These are phyloP conservation scores for Esteya vermicola DNA, from an alignment of 2,329 filamentous ascomycete genomes.

Conservation along the genomic window DNA sequence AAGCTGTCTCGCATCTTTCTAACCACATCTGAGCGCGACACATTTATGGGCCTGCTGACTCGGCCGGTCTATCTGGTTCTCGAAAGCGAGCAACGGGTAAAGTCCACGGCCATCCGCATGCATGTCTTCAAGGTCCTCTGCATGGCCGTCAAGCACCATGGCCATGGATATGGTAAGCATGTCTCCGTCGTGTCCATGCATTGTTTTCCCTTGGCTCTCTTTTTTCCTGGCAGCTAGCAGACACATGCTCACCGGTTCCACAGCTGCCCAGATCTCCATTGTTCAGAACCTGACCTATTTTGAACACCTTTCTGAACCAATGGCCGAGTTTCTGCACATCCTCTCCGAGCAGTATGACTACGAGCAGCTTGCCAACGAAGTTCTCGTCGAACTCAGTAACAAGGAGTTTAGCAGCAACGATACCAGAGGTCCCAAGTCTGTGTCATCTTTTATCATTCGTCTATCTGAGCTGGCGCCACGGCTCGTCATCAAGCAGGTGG, in stretches of 20 bases:
- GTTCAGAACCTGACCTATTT: conserved; percentile 97
- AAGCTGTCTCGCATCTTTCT: conserved; percentile 88
- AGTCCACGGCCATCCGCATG: conserved; percentile 81
- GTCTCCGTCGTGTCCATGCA: too few relatives aligned
- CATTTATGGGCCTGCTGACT: conserved; percentile 83
- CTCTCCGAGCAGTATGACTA: conserved; percentile 96
- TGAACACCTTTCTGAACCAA: conserved; percentile 94
- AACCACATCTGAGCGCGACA: conserved; percentile 91
- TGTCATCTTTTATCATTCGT: conserved; percentile 85
- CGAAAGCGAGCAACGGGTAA: conserved; percentile 86
- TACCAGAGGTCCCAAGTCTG: conserved; percentile 86
- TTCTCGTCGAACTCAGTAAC: conserved; percentile 84
- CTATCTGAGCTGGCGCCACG: conserved; percentile 84
- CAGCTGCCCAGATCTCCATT: conserved; percentile 91
- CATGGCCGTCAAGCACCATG: conserved; percentile 93
- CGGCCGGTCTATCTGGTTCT: conserved; percentile 86
- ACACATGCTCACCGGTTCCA: not conserved
- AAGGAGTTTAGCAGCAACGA: conserved; percentile 98
- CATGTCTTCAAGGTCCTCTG: conserved; percentile 95
- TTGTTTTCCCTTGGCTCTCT: too few relatives aligned
- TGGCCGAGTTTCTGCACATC: conserved; percentile 97
- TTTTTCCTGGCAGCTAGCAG: not conserved
- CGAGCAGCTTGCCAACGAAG: conserved; percentile 84
- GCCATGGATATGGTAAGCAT: conserved; percentile 85
- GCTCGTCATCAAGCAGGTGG: conserved; percentile 95